These are phyloP conservation scores for Boeremia exigua DNA, from an alignment of 2,329 filamentous ascomycete species.

Conservation along the genomic window DNA sequence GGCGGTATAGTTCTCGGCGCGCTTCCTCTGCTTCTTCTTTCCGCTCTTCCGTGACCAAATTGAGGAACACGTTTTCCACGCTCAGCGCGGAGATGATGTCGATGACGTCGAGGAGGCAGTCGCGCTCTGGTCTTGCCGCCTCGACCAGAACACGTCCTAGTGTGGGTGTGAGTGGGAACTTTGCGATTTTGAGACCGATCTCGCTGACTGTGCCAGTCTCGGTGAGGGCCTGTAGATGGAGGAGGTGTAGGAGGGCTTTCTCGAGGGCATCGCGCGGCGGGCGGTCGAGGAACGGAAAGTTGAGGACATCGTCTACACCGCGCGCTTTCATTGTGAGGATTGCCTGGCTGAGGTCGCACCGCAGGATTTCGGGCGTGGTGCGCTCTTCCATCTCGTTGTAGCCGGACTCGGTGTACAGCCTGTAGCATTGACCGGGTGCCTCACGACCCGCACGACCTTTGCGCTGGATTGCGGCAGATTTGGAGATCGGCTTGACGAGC, in stretches of 20 bases:
- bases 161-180: slow-evolving; percentile 80
- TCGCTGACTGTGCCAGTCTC: slow-evolving; percentile 75
- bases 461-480: slow-evolving; percentile 90
- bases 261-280: slow-evolving; percentile 80
- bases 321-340: slow-evolving; percentile 93
- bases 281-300: slow-evolving; percentile 84
- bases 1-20: slow-evolving; percentile 61
- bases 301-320: slow-evolving; percentile 79
- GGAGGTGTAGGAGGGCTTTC: slow-evolving; percentile 80
- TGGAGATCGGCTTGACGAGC: slow-evolving; percentile 87
- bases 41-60: slow-evolving; percentile 64
- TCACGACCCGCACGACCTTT: slow-evolving; percentile 93
- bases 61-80: slow-evolving; percentile 68
- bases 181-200: slow-evolving; percentile 77
- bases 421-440: slow-evolving; percentile 85
- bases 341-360: slow-evolving; percentile 85
- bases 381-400: slow-evolving; percentile 74
- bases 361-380: slow-evolving; percentile 86
- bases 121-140: slow-evolving; percentile 70
- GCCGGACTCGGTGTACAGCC: slow-evolving; percentile 82
- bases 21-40: slow-evolving; percentile 64
- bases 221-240: slow-evolving; percentile 77
- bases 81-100: slow-evolving; percentile 77
- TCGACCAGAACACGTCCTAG: slow-evolving; percentile 84
- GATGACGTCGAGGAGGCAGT: slow-evolving; percentile 81